Evolutionary conservation across 225 moss, liverwort and hornwort genomes (phyloP).

Genomic region (Physcomitrellopsis africana): DNA sequence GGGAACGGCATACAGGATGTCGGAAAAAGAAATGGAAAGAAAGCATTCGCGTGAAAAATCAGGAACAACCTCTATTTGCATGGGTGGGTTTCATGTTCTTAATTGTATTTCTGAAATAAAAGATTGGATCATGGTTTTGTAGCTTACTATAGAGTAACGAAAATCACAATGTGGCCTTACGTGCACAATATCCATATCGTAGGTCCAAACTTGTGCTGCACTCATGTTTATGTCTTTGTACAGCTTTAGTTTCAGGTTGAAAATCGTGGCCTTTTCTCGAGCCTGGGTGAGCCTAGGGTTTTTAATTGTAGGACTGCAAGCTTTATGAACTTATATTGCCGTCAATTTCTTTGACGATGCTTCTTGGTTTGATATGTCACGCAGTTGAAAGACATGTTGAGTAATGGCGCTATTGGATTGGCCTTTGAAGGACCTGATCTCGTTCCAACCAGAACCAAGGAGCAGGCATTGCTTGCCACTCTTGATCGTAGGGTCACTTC

Average conservation of each 20-base stretch:
- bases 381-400: constrained; percentile 85
- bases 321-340: neutral
- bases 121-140: neutral
- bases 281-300: constrained; percentile 13
- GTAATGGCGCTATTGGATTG: constrained; percentile 78
- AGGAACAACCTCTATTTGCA: constrained; percentile 76
- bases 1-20: constrained; percentile 99
- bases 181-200: constrained; percentile 18
- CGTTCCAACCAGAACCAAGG: constrained; percentile 69
- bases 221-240: too few relatives aligned
- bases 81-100: constrained; percentile 58
- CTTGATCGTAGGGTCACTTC: constrained; percentile 71
- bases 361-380: constrained; percentile 27
- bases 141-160: constrained; percentile 22
- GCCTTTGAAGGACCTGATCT: constrained; percentile 91
- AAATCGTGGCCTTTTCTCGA: constrained; percentile 10
- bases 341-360: constrained; percentile 11
- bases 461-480: constrained; percentile 76
- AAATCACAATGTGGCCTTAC: neutral
- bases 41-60: constrained; percentile 78
- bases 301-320: neutral
- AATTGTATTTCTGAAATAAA: neutral
- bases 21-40: constrained; percentile 99
- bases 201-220: constrained; percentile 10
- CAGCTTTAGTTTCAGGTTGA: constrained; percentile 1